Conservation (phyloP, 345 rosid genomes). For the Odontarrhena argentea region DNA sequence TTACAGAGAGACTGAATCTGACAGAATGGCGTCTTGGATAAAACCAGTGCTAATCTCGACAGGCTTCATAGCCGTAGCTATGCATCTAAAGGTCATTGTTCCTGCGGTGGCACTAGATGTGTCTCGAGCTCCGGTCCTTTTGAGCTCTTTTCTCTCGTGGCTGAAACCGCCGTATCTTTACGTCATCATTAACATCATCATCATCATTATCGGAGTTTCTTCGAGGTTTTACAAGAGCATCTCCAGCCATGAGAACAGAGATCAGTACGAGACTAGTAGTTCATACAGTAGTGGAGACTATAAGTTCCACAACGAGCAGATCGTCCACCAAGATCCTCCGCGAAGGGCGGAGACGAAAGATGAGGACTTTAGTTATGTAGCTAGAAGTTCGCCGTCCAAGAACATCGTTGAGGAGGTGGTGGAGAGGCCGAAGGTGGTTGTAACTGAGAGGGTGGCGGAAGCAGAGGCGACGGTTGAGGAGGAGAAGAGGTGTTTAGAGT, state of each 20-base stretch:
- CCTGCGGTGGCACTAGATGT: slow-evolving; percentile 50
- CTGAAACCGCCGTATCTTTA: slow-evolving; percentile 64
- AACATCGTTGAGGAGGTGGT: background rate
- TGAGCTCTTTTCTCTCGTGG: slow-evolving; percentile 53
- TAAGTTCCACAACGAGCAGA: slow-evolving; percentile 29
- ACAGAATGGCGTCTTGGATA: slow-evolving; percentile 43
- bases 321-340: background rate
- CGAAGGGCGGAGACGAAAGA: slow-evolving; percentile 1
- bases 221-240: slow-evolving; percentile 44
- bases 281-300: slow-evolving; percentile 21
- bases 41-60: slow-evolving; percentile 50
- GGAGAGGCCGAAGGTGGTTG: background rate
- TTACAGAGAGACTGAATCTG: background rate
- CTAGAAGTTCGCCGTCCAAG: background rate
- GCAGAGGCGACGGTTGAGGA: background rate
- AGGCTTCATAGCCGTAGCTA: slow-evolving; percentile 48
- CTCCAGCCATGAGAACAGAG: slow-evolving; percentile 22
- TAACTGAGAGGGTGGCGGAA: background rate
- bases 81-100: slow-evolving; percentile 44
- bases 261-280: slow-evolving; percentile 1
- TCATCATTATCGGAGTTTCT: slow-evolving; percentile 59
- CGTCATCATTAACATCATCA: slow-evolving; percentile 60
- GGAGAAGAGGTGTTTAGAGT: slow-evolving; percentile 28
- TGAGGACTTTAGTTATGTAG: background rate
- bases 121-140: slow-evolving; percentile 47